Conservation (phyloP, 805 yeast species). For the Starmerella geochares region DNA sequence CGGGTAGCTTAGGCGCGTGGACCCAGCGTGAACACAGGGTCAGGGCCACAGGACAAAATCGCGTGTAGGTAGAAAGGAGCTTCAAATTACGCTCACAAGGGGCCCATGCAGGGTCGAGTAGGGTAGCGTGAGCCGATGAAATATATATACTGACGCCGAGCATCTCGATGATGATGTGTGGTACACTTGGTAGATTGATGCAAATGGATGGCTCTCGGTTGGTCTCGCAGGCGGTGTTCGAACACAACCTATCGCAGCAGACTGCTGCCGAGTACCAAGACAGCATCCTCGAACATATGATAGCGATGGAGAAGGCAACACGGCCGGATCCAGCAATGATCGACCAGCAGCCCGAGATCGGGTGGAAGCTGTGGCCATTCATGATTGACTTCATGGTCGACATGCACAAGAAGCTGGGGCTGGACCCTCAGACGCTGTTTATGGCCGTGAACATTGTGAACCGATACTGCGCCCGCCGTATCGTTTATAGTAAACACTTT, state of each 20-base stretch:
- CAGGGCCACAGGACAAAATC: background rate
- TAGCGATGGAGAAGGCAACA: slow-evolving; percentile 29
- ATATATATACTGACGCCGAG: slow-evolving; percentile 8
- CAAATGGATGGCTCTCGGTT: slow-evolving; percentile 11
- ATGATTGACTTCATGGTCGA: slow-evolving; percentile 69
- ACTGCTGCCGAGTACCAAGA: slow-evolving; percentile 32
- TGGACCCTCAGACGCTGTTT: slow-evolving; percentile 58
- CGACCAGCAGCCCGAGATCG: slow-evolving; percentile 76
- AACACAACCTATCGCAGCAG: slow-evolving; percentile 21
- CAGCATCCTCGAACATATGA: slow-evolving; percentile 32
- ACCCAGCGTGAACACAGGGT: background rate
- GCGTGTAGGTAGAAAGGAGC: slow-evolving; percentile 4
- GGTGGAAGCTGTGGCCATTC: slow-evolving; percentile 56
- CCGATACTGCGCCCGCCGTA: slow-evolving; percentile 77
- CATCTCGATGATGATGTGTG: background rate
- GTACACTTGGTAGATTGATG: background rate
- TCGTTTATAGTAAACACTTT: slow-evolving; percentile 72
- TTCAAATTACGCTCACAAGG: slow-evolving; percentile 7
- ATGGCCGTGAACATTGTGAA: slow-evolving; percentile 66
- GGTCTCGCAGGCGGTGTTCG: slow-evolving; percentile 18
- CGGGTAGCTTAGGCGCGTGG: background rate
- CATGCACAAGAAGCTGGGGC: slow-evolving; percentile 46
- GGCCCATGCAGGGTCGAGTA: slow-evolving; percentile 5
- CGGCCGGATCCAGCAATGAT: slow-evolving; percentile 54
- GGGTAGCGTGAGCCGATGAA: slow-evolving; percentile 7